These are phyloP conservation scores for Typha latifolia DNA, from an alignment of 176 grass and related monocot species.

Conservation along the genomic window DNA sequence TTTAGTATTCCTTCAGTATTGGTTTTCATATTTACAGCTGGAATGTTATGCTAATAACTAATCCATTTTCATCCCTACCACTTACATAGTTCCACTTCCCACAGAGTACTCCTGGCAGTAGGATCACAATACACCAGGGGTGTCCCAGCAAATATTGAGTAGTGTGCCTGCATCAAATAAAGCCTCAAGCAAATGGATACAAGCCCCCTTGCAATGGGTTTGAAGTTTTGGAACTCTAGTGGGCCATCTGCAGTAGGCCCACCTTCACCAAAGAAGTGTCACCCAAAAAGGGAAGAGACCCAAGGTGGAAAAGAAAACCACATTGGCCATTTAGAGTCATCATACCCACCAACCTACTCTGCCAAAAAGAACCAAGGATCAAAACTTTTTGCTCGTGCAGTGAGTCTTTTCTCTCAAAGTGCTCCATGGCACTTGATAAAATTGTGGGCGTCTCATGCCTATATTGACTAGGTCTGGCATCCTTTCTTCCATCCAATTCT, in stretches of 20 bases:
- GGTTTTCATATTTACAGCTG: too few relatives aligned
- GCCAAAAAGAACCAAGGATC: slow-evolving; percentile 12
- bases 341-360: slow-evolving; percentile 8
- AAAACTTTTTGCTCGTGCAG: slow-evolving; percentile 28
- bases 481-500: background rate
- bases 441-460: slow-evolving; percentile 19
- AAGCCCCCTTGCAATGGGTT: background rate
- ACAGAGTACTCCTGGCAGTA: background rate
- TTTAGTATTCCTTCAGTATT: too few relatives aligned
- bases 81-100: too few relatives aligned
- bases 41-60: too few relatives aligned
- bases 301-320: background rate
- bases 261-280: slow-evolving; percentile 6
- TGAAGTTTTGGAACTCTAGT: background rate
- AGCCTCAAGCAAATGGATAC: background rate
- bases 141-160: background rate
- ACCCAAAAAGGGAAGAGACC: slow-evolving; percentile 5
- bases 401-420: slow-evolving; percentile 5
- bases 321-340: slow-evolving; percentile 6
- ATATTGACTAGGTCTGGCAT: slow-evolving; percentile 15
- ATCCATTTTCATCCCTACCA: too few relatives aligned
- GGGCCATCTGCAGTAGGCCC: background rate
- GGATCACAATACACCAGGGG: background rate
- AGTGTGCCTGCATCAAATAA: background rate
- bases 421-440: background rate